Evolutionary conservation across 257 asterid species (phyloP).

Genomic region (Knoxia roxburghii): DNA sequence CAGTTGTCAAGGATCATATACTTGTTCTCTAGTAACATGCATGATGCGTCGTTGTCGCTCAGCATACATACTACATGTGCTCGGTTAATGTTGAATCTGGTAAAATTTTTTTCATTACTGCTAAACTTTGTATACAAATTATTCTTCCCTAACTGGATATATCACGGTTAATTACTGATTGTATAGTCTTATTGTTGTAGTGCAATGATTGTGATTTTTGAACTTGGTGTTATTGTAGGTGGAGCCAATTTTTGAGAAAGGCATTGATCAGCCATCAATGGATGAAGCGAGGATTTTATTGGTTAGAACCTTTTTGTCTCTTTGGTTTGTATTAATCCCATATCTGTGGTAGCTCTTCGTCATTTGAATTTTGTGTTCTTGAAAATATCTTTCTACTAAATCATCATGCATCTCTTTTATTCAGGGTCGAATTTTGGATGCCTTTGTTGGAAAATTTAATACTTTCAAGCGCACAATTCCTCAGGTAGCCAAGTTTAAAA

Average conservation of each 20-base stretch:
- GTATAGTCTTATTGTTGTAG: not conserved
- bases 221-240: slow-evolving; percentile 42
- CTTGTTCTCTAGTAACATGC: slow-evolving; percentile 99
- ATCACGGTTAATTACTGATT: too few relatives aligned
- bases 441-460: slow-evolving; percentile 96
- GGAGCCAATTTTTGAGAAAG: slow-evolving; percentile 98
- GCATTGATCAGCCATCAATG: slow-evolving; percentile 89
- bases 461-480: slow-evolving; percentile 96
- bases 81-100: slow-evolving; percentile 98
- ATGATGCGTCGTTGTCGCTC: slow-evolving; percentile 90
- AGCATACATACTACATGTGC: slow-evolving; percentile 99
- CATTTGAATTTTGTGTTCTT: not conserved
- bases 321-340: not conserved
- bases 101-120: slow-evolving; percentile 19
- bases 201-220: slow-evolving; percentile 9
- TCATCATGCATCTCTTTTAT: slow-evolving; percentile 17
- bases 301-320: slow-evolving; percentile 37
- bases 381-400: not conserved
- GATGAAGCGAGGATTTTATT: slow-evolving; percentile 90
- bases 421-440: slow-evolving; percentile 97
- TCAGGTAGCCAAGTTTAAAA: slow-evolving; percentile 64
- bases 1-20: slow-evolving; percentile 95
- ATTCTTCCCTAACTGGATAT: too few relatives aligned
- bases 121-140: too few relatives aligned
- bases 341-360: not conserved